phyloP scores from a whole-genome alignment of 1,284 basidiomycete species.

The Pisolithus thermaeus region DNA sequence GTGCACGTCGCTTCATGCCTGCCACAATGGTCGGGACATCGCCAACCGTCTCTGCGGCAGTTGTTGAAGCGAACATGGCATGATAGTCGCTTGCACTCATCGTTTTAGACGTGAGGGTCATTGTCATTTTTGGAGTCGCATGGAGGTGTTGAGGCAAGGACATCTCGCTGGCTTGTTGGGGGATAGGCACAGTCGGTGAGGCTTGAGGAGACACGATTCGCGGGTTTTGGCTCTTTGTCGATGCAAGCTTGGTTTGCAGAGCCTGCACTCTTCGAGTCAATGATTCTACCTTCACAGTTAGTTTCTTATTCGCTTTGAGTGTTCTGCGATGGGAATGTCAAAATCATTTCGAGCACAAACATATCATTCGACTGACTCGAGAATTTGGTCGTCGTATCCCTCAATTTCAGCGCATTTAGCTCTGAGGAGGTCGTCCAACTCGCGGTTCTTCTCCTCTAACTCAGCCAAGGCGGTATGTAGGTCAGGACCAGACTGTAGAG shows the following conservation, averaged over 20 bases:
- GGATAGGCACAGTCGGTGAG: slow-evolving; percentile 5
- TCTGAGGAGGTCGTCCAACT: slow-evolving; percentile 66
- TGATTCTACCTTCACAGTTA: slow-evolving; percentile 59
- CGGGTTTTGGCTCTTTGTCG: slow-evolving; percentile 38
- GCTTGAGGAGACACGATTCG: slow-evolving; percentile 5
- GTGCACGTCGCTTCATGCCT: slow-evolving; percentile 64
- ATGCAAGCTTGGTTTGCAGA: slow-evolving; percentile 59
- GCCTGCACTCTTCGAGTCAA: slow-evolving; percentile 65
- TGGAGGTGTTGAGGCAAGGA: slow-evolving; percentile 22
- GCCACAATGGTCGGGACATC: slow-evolving; percentile 32
- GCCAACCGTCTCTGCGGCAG: slow-evolving; percentile 31
- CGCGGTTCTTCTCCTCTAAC: slow-evolving; percentile 60
- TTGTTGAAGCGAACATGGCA: slow-evolving; percentile 3
- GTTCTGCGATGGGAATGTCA: slow-evolving; percentile 38
- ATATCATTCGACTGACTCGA: slow-evolving; percentile 51
- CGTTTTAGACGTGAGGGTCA: slow-evolving; percentile 43
- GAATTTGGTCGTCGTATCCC: slow-evolving; percentile 71
- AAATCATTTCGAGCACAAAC: neutral
- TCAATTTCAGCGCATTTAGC: slow-evolving; percentile 74
- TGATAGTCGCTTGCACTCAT: slow-evolving; percentile 31
- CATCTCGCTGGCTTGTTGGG: neutral
- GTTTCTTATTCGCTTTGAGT: slow-evolving; percentile 73
- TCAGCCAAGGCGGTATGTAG: slow-evolving; percentile 51
- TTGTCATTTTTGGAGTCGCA: slow-evolving; percentile 40
- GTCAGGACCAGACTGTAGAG: slow-evolving; percentile 47